Evolutionary conservation across 805 yeast genomes (phyloP).

Genomic region (Hanseniaspora clermontiae): DNA sequence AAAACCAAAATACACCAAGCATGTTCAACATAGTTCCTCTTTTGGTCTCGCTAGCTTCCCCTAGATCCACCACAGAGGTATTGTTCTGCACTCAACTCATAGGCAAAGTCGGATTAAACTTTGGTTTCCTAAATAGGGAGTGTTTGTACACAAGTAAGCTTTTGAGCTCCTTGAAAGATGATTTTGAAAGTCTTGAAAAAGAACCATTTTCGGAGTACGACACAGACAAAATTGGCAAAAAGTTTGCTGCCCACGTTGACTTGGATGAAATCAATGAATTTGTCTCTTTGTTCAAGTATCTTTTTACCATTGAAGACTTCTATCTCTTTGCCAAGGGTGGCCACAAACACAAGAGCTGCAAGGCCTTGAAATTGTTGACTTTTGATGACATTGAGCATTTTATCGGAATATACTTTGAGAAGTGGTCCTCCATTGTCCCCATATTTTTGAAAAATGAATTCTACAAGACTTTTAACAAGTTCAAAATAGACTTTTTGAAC

Average conservation of each 20-base stretch:
- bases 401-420: conserved; percentile 54
- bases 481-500: conserved; percentile 12
- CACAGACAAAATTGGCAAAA: conserved; percentile 1
- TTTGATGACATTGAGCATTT: conserved; percentile 44
- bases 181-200: conserved; percentile 28
- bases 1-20: conserved; percentile 41
- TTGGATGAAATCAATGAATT: conserved; percentile 25
- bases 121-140: conserved; percentile 59
- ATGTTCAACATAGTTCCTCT: conserved; percentile 36
- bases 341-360: neutral
- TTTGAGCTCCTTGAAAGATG: conserved; percentile 54
- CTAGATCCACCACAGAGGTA: conserved; percentile 68
- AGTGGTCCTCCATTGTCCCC: conserved; percentile 65
- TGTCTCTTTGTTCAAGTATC: conserved; percentile 18
- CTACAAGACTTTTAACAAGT: conserved; percentile 38
- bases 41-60: conserved; percentile 58
- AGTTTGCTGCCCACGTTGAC: conserved; percentile 15
- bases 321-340: neutral
- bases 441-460: conserved; percentile 60
- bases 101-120: conserved; percentile 54
- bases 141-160: conserved; percentile 61
- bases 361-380: conserved; percentile 10
- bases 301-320: conserved; percentile 19
- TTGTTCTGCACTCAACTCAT: conserved; percentile 59
- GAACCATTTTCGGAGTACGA: conserved; percentile 15